Evolutionary conservation across 192 early-diverging fungal genomes (phyloP), one percentile per base, ranked within the genome.

Genomic region (Haplosporangium gracile): DNA sequence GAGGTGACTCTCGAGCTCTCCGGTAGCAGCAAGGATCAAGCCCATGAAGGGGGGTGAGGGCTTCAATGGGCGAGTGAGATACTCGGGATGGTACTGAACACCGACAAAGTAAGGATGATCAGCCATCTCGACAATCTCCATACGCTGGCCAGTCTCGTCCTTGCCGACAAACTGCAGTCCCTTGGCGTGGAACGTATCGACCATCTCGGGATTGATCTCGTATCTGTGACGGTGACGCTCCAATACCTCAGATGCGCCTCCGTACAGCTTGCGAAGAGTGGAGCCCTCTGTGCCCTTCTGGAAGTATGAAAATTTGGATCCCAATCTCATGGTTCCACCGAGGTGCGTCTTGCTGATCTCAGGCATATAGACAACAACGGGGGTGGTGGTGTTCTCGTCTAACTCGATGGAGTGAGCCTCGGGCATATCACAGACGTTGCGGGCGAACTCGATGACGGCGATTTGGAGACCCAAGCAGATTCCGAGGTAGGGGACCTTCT

Each of bases 161-260:
- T 94, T 93, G 72, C 98, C 98, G 51, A 99, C 93, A 91, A 99
- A 99, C 20, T 90, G 80, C 79, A 99, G 76, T 5, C 98, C 98
- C 45, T 95, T 92, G 8, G 81, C 82, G 89, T 98, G 98, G 36
- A 99, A 88, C 63, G 90, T 88, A 20, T 87, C 68, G 18, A 98
- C 95, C 76, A 92, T 91, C 68, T 94, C 92, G 16, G 98, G 98
- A 90, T 99, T 99, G 72, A 99, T 96, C 91, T 99, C 99, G 89
- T 99, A 99, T 38, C 98, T 94, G 82, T 99, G 98, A 82, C 98
- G 95, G 80, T 99, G 97, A 81, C 98, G 95, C 91, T 99, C 98
- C 90, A 75, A 76, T 75, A 69, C 92, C 89, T 80, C 97, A 94
- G 22, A 96, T 77, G 70, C 75, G 72, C 83, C 83, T 65, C 83